Evolutionary conservation across 1,284 basidiomycete species (phyloP), one percentile per base, ranked within the genome.

Genomic region (Cryptococcus sp.): DNA sequence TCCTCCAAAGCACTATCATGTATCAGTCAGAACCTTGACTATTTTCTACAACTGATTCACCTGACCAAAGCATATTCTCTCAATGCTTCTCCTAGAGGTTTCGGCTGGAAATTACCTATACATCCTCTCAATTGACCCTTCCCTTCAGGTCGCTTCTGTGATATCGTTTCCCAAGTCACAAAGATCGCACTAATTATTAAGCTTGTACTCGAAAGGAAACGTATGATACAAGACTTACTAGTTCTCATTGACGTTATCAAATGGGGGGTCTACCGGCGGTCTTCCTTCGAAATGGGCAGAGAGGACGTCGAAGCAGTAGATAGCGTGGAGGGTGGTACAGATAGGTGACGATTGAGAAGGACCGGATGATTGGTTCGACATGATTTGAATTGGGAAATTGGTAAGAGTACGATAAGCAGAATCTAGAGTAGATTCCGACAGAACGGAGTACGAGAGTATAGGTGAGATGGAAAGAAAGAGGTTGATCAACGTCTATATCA

Each of bases 41-140:
- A 11, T 30, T 31, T 13, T 35, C 32, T 49, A 14, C 23, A 23
- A 23, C 13, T 41, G 35, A 57, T 72, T 45, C 37, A 80, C 80
- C 90, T 92, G 71, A 88, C 85, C 61, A 92, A 81, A 36, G 95
- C 93, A 72, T 97, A 98, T 65, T 97, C 90, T 49, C 83, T 82
- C 55, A 98, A 74, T 8, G 92, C 93, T 33, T 87, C 81, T 44
- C 81, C 83, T 31, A 98, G 80, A 5, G 85, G 79, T 71, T 87
- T 82, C 2, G 90, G 82, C 46, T 87, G 85, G 71, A 98, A 98
- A 71, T 85, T 94, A 66, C 95, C 95, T 64, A 98, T 98, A 77
- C 95, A 98, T 31, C 95, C 95, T 58, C 95, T 81, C 58, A 98
- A 80, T 48, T 84, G 80, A 41, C 84, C 80, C 31, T 83, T 76